Evolutionary conservation across 495 filamentous ascomycete genomes (phyloP), one percentile per base, ranked within the genome.

Genomic region (Aspergillus affinis): DNA sequence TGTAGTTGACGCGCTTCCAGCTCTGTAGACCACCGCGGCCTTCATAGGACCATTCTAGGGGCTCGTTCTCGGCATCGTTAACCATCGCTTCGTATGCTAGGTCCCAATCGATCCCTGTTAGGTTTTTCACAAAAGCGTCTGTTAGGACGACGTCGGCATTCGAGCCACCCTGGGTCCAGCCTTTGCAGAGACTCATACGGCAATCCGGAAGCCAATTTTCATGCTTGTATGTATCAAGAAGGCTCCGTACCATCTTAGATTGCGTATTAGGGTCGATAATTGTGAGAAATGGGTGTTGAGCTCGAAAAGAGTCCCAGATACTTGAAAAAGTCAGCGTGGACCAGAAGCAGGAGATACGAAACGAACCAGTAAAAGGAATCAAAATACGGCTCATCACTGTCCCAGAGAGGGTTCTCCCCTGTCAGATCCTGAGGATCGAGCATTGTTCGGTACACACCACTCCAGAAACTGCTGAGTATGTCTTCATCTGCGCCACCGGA

Each of bases 131-230:
- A 60, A 85, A 91, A 30, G 88, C 88, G 66, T 92, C 89, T 4
- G 86, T 88, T 27, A 92, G 79, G 6, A 92, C 81, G 56, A 88
- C 89, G 64, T 92, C 89, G 0, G 85, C 84, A 59, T 91, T 90
- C 2, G 86, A 90, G n/a, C 89, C 89, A 3, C 89, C 91, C 75
- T 92, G 89, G 7, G 84, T 85, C 29, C 63, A 78, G 15, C 77
- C 73, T 68, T 90, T 92, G 73, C 81, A 91, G 57, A 90, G 84
- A 18, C 83, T 87, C 62, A 86, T 88, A 36, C 85, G 82, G n/a
- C 75, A 86, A 64, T 89, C 87, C 1, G 88, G 86, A n/a, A 88
- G 73, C 73, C 81, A 91, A 8, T 88, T 88, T 6, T 89, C 81
- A 67, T 88, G 79, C 7, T 84, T 77, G 75, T 86, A 90, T 26